A percentile compares a stretch with the other conserved stretches of the same genome.
phyloP scores from a whole-genome alignment of 2,329 filamentous ascomycete genomes.

The Daldinia sp. region DNA sequence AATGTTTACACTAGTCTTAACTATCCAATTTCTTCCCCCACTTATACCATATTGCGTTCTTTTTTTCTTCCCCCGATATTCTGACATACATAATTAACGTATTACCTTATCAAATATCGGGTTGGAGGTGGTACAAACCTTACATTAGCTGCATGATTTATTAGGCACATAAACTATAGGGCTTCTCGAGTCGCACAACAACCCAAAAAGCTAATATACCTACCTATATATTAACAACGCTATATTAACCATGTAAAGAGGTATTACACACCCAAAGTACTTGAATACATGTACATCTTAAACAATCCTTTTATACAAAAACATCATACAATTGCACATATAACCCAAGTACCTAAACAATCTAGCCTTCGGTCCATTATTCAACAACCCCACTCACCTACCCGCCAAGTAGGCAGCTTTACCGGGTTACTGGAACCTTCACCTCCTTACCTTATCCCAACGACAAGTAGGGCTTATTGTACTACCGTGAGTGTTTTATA shows the following conservation, averaged over 20 bases:
- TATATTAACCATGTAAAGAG: too few relatives aligned
- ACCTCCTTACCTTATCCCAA: slow-evolving; percentile 33
- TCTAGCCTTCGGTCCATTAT: neutral
- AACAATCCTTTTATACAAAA: too few relatives aligned
- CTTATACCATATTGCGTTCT: neutral
- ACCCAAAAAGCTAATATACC: neutral
- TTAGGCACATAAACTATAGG: neutral
- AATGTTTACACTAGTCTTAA: neutral
- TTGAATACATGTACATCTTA: neutral
- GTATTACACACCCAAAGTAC: neutral
- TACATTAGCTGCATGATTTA: neutral
- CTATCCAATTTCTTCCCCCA: neutral
- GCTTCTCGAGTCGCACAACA: neutral
- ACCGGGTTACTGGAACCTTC: slow-evolving; percentile 36
- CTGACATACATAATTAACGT: too few relatives aligned
- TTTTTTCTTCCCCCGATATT: neutral
- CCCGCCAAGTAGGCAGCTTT: slow-evolving; percentile 12
- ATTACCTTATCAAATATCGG: too few relatives aligned
- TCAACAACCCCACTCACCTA: slow-evolving; percentile 16
- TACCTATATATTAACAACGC: neutral
- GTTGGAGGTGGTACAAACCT: neutral
- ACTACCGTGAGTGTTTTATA: neutral
- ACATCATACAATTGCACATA: neutral
- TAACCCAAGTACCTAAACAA: neutral
- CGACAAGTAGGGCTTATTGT: slow-evolving; percentile 26